phyloP scores from a whole-genome alignment of 2,329 filamentous ascomycete species.

The Beauveria australis region DNA sequence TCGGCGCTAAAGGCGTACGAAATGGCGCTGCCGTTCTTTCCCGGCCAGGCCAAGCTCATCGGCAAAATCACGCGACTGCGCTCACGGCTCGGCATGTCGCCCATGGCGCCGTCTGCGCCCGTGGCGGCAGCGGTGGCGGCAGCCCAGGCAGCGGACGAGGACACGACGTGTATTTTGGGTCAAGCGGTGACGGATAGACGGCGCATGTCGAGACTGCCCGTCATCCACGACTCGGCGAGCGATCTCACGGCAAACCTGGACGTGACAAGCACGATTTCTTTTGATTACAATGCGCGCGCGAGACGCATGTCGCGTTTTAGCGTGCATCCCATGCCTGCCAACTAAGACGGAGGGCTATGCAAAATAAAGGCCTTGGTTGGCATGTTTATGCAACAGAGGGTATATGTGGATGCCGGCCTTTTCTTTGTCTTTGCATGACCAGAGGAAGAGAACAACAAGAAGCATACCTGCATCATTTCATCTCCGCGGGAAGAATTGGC shows the following conservation, averaged over 20 bases:
- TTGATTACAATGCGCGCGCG: constrained; percentile 7
- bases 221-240: constrained; percentile 3
- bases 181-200: neutral
- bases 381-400: no score
- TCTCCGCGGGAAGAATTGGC: no score
- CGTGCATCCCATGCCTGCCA: constrained; percentile 9
- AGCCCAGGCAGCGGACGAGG: neutral
- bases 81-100: constrained; percentile 36
- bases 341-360: neutral
- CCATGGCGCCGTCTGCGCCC: constrained; percentile 5
- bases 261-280: constrained; percentile 6
- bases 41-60: constrained; percentile 68
- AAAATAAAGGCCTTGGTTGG: no score
- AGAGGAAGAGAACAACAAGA: no score
- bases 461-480: no score
- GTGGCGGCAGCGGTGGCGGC: constrained; percentile 4
- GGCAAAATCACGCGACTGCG: constrained; percentile 60
- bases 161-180: neutral
- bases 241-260: constrained; percentile 5
- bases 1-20: constrained; percentile 81
- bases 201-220: constrained; percentile 8
- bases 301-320: constrained; percentile 14
- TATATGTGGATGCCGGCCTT: no score
- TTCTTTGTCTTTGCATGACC: no score
- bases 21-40: constrained; percentile 76